Conservation (phyloP, 2,329 filamentous ascomycete genomes). For the Orbilia ellipsospora region DNA sequence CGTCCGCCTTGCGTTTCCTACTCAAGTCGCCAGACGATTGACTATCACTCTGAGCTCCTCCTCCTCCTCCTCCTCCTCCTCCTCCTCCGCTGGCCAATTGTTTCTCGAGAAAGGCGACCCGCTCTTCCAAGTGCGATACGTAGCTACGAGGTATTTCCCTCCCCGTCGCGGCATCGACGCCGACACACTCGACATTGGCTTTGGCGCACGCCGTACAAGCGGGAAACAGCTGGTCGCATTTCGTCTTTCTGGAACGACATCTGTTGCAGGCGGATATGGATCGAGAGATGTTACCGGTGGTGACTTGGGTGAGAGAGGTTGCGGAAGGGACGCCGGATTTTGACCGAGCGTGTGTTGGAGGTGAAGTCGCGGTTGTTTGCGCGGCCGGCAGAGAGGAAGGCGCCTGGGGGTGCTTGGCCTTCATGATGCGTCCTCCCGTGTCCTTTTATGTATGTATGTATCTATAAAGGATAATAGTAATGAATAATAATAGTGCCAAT, state of each 20-base stretch:
- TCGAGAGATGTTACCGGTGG: slow-evolving; percentile 57
- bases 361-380: slow-evolving; percentile 46
- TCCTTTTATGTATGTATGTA: slow-evolving; percentile 3
- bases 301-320: slow-evolving; percentile 48
- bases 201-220: slow-evolving; percentile 58
- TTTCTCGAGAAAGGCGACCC: slow-evolving; percentile 57
- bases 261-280: slow-evolving; percentile 59
- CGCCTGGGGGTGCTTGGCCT: slow-evolving; percentile 43
- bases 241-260: slow-evolving; percentile 59
- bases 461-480: slow-evolving; percentile 1
- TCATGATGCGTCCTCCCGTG: slow-evolving; percentile 27
- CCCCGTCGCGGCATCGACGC: slow-evolving; percentile 59
- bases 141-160: slow-evolving; percentile 59
- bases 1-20: slow-evolving; percentile 53
- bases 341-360: slow-evolving; percentile 48
- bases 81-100: slow-evolving; percentile 40
- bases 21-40: slow-evolving; percentile 28
- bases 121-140: slow-evolving; percentile 59
- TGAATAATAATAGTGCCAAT: no score
- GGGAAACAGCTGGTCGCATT: slow-evolving; percentile 59
- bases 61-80: no score
- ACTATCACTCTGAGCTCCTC: background rate
- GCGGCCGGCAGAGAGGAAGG: slow-evolving; percentile 5
- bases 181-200: slow-evolving; percentile 59
- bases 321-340: slow-evolving; percentile 48